A percentile compares a stretch with the other conserved stretches of the same genome.
Evolutionary conservation across 371 early-diverging fungal species (phyloP).

Genomic region (Lichtheimia hyalospora): DNA sequence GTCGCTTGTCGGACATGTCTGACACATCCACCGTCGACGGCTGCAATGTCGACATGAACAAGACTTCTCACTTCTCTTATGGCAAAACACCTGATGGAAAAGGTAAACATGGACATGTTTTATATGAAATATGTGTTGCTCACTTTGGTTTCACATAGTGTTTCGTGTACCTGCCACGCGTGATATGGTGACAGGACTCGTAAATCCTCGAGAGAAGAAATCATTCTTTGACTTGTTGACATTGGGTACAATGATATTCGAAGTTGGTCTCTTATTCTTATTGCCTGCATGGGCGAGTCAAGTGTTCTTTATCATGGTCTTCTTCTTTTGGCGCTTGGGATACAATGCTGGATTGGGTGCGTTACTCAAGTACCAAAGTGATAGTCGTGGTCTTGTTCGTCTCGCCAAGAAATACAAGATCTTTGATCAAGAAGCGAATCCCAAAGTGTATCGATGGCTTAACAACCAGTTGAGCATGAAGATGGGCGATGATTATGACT

Average conservation of each 20-base stretch:
- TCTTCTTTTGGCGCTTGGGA: constrained; percentile 83
- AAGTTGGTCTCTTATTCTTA: constrained; percentile 65
- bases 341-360: constrained; percentile 90
- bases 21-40: constrained; percentile 14
- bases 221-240: constrained; percentile 78
- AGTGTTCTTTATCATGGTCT: constrained; percentile 64
- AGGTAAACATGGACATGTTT: constrained; percentile 23
- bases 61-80: constrained; percentile 43
- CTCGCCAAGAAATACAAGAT: constrained; percentile 61
- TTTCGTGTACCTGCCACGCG: constrained; percentile 75
- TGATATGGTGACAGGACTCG: constrained; percentile 74
- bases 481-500: constrained; percentile 86
- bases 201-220: constrained; percentile 65
- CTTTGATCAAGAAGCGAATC: constrained; percentile 54
- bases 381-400: constrained; percentile 68
- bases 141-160: neutral
- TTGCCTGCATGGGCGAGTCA: constrained; percentile 53
- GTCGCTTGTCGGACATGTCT: constrained; percentile 16
- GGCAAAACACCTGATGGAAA: constrained; percentile 62
- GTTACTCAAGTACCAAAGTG: constrained; percentile 80
- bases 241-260: constrained; percentile 63
- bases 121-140: neutral
- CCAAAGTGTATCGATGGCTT: constrained; percentile 63
- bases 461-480: constrained; percentile 75
- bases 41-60: constrained; percentile 25